Conservation (phyloP, 2,329 filamentous ascomycete genomes). For the Bisporella sp. region DNA sequence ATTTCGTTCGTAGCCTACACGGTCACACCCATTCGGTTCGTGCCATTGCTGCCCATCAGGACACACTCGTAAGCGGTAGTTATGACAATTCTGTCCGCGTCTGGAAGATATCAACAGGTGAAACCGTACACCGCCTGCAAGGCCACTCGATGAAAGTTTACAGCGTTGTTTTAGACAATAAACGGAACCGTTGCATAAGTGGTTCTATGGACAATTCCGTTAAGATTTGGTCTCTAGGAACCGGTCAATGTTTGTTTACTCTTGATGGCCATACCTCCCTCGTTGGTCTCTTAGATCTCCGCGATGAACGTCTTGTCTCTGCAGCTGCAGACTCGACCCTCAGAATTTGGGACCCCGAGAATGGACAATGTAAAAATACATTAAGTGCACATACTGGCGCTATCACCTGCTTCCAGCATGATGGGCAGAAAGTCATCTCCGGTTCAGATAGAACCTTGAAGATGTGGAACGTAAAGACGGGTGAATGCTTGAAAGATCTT, state of each 20-base stretch:
- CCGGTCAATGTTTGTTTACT: constrained; percentile 77
- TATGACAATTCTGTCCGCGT: constrained; percentile 94
- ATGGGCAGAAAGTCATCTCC: constrained; percentile 92
- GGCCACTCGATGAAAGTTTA: constrained; percentile 94
- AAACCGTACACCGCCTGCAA: constrained; percentile 73
- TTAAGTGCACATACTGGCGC: constrained; percentile 92
- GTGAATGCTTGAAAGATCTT: constrained; percentile 88
- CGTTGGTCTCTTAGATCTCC: constrained; percentile 84
- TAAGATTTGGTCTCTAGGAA: constrained; percentile 94
- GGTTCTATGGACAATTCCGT: constrained; percentile 98
- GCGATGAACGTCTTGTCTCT: constrained; percentile 84
- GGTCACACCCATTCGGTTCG: constrained; percentile 93
- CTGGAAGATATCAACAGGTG: constrained; percentile 95
- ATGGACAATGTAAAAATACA: constrained; percentile 81
- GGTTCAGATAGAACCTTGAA: constrained; percentile 94
- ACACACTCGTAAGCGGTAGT: constrained; percentile 94
- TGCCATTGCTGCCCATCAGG: constrained; percentile 88
- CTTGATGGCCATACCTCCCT: constrained; percentile 89
- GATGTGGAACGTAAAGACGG: constrained; percentile 95
- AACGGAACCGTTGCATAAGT: constrained; percentile 90
- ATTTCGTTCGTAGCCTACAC: constrained; percentile 80
- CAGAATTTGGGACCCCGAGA: constrained; percentile 94
- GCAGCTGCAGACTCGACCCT: constrained; percentile 93
- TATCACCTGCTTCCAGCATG: constrained; percentile 98
- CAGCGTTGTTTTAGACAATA: constrained; percentile 88